Base-by-base conservation (phyloP, 1,284 basidiomycete genomes). In the Leccinum fuscescens region DNA sequence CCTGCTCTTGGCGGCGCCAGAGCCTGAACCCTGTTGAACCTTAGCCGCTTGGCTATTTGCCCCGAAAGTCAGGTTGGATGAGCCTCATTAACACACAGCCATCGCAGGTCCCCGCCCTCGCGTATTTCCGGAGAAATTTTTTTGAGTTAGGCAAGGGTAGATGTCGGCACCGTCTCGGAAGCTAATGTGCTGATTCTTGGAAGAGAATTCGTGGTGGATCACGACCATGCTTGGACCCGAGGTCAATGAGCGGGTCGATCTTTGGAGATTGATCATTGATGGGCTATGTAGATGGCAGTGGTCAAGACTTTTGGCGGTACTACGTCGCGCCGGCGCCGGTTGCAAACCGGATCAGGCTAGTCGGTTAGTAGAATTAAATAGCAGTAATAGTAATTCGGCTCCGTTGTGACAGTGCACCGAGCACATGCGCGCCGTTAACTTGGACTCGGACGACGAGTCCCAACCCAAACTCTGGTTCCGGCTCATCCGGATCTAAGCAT, bases 51-150 rank as follows among this genome's bases (percentile, higher is more conserved):
- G 67, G 64, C 58, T 67, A 72, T 66, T 72, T 76, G 58, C 70
- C 62, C 69, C 69, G 67, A 66, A 75, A 74, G 65, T 69, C 60
- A 69, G 64, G 64, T 37, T 63, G 67, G 57, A 65, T 55, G 71
- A 66, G 65, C 67, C 71, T 73, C 73, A 71, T 73, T 73, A 71
- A 63, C 70, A 76, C 72, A 76, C 74, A 73, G 72, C 72, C 74
- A 65, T 76, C 70, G 59, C 65, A 73, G 72, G 72, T 73, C 72
- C 72, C 72, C 72, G 72, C 73, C 69, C 58, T 75, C 72, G 72
- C 72, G 71, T 76, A 74, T 74, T 70, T 66, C 72, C 74, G 74
- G 59, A 66, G 72, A 76, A 73, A 76, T 15, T 62, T 72, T 76
- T 76, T 64, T 67, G 67, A 59, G 46, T 58, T 58, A 51, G 37